A percentile compares a stretch with the other conserved stretches of the same genome.
These are phyloP conservation scores for Apiosordaria backusii DNA, from an alignment of 495 filamentous ascomycete genomes.

Conservation along the genomic window DNA sequence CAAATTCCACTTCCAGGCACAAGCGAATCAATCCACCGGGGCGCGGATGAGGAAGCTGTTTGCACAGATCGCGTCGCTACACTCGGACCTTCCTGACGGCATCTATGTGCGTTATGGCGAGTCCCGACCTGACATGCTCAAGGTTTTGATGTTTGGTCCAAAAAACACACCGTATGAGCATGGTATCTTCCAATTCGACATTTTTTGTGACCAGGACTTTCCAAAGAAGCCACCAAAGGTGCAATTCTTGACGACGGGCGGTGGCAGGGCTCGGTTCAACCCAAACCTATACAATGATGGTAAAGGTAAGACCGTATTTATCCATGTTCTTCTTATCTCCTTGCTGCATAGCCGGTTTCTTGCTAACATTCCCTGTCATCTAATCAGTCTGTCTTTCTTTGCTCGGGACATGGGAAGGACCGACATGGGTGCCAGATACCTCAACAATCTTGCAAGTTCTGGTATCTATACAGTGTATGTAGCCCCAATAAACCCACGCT, in stretches of 20 bases:
- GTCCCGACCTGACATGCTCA: constrained; percentile 54
- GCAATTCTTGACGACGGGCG: constrained; percentile 49
- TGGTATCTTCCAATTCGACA: constrained; percentile 61
- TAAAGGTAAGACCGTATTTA: constrained; percentile 51
- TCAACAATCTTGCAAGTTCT: constrained; percentile 58
- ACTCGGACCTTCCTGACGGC: constrained; percentile 52
- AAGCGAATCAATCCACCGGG: background rate
- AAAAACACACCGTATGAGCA: constrained; percentile 57
- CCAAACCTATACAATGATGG: constrained; percentile 58
- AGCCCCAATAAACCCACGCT: too few relatives aligned
- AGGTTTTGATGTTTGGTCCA: constrained; percentile 56
- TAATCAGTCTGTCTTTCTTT: constrained; percentile 54
- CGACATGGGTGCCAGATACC: constrained; percentile 49
- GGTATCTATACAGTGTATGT: constrained; percentile 53
- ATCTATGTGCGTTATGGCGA: constrained; percentile 56
- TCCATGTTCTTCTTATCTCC: too few relatives aligned
- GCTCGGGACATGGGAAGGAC: constrained; percentile 56
- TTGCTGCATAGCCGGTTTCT: background rate
- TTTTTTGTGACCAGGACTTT: constrained; percentile 47
- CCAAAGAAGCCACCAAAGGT: constrained; percentile 49
- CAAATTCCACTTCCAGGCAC: background rate
- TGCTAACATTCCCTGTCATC: background rate
- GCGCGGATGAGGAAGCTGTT: constrained; percentile 50
- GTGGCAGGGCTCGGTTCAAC: constrained; percentile 48
- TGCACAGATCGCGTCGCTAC: constrained; percentile 50